Conservation (phyloP, 768 basidiomycete genomes). For the Mycena polygramma region DNA sequence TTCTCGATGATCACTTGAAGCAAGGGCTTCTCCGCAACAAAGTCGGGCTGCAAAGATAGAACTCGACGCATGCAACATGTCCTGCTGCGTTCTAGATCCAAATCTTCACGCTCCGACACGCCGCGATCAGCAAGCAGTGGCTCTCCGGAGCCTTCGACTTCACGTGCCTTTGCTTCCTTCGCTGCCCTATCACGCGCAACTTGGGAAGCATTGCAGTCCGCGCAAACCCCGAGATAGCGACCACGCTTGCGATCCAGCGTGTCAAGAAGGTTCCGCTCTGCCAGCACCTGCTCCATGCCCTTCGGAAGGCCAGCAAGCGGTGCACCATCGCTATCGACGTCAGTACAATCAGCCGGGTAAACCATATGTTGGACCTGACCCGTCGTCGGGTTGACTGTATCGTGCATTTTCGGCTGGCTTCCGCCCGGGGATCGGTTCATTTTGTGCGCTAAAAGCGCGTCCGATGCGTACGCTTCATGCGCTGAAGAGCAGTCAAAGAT, state of each 20-base stretch:
- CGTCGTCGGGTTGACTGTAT: not conserved
- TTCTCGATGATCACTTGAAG: not conserved
- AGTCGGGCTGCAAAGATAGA: not conserved
- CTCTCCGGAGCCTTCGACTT: not conserved
- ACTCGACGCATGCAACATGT: no score
- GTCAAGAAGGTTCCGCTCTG: not conserved
- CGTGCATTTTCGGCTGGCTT: not conserved
- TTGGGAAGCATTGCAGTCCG: not conserved
- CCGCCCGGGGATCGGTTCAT: slow-evolving; percentile 38
- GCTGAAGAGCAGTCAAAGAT: slow-evolving; percentile 43
- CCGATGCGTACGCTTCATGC: slow-evolving; percentile 38
- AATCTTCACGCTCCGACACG: no score
- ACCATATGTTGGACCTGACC: not conserved
- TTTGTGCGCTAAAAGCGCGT: slow-evolving; percentile 41
- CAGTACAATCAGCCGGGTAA: not conserved
- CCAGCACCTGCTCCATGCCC: not conserved
- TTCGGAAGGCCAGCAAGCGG: no score
- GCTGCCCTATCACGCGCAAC: no score
- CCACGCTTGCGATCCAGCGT: not conserved
- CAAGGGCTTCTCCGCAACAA: slow-evolving; percentile 2
- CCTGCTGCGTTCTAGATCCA: no score
- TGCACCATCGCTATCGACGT: no score
- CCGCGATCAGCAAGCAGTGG: not conserved
- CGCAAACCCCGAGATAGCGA: not conserved
- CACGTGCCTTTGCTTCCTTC: not conserved